Percentiles rank a stretch among this genome's conserved stretches.
phyloP scores from a whole-genome alignment of 495 filamentous ascomycete genomes.

The Bathelium albidoporum region DNA sequence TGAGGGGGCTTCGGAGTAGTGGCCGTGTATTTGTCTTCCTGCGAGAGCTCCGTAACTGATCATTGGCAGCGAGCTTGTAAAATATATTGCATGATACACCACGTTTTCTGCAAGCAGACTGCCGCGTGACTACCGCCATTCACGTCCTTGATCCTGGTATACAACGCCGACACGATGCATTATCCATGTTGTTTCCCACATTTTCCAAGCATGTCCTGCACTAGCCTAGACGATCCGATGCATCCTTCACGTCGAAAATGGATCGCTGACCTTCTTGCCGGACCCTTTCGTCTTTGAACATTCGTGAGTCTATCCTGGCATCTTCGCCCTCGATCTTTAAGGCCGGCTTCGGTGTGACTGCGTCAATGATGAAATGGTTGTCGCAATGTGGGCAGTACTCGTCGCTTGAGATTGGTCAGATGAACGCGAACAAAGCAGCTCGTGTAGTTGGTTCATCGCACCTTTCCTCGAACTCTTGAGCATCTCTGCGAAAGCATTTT shows the following conservation, averaged over 20 bases:
- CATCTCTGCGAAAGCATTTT: slow-evolving; percentile 93
- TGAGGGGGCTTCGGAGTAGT: slow-evolving; percentile 3
- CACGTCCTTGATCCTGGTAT: neutral
- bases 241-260: slow-evolving; percentile 63
- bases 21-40: neutral
- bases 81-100: neutral
- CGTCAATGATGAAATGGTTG: slow-evolving; percentile 93
- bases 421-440: neutral
- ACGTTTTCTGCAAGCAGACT: neutral
- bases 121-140: neutral
- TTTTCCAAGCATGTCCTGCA: neutral
- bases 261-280: slow-evolving; percentile 24
- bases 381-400: slow-evolving; percentile 99
- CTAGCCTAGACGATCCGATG: slow-evolving; percentile 67
- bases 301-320: slow-evolving; percentile 67
- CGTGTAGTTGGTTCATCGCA: slow-evolving; percentile 20
- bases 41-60: neutral
- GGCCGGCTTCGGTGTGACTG: slow-evolving; percentile 65
- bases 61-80: neutral
- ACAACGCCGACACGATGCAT: neutral
- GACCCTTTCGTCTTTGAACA: slow-evolving; percentile 88
- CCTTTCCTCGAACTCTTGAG: slow-evolving; percentile 81
- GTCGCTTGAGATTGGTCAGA: slow-evolving; percentile 45
- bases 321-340: slow-evolving; percentile 86
- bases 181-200: neutral